phyloP scores from a whole-genome alignment of 495 filamentous ascomycete genomes.

The Hypoxylon subgilvum region DNA sequence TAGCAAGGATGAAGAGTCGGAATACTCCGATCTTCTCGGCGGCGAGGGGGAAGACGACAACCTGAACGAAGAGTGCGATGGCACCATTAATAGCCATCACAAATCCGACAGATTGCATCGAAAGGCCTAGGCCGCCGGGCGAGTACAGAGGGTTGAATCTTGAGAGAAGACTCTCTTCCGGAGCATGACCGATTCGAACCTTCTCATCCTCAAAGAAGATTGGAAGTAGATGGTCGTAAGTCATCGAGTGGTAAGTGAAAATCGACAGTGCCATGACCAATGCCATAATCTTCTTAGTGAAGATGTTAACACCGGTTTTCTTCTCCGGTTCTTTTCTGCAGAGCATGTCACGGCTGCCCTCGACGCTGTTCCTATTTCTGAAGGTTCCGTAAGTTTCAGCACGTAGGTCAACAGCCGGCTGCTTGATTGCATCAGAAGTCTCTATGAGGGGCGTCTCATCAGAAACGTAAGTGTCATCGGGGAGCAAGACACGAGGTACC shows the following conservation, averaged over 20 bases:
- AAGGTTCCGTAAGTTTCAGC: constrained; percentile 82
- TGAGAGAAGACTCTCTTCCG: constrained; percentile 17
- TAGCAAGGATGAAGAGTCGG: constrained; percentile 73
- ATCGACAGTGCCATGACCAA: constrained; percentile 76
- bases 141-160: constrained; percentile 59
- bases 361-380: constrained; percentile 62
- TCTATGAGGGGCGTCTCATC: constrained; percentile 74
- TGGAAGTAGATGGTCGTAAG: constrained; percentile 81
- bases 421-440: constrained; percentile 71
- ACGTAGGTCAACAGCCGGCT: constrained; percentile 71
- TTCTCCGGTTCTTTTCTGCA: constrained; percentile 41
- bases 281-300: constrained; percentile 70
- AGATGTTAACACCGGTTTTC: constrained; percentile 55
- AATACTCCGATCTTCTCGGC: constrained; percentile 76
- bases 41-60: constrained; percentile 72
- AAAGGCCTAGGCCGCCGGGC: constrained; percentile 76
- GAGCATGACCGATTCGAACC: constrained; percentile 26
- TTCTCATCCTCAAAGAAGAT: constrained; percentile 81
- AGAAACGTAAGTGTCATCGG: constrained; percentile 60
- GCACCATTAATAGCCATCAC: constrained; percentile 80
- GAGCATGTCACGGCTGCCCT: constrained; percentile 49
- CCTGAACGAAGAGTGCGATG: constrained; percentile 81
- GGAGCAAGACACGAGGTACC: constrained; percentile 63
- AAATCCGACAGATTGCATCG: constrained; percentile 73
- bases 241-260: constrained; percentile 89